Percentiles rank a stretch among this genome's conserved stretches.
Conservation (phyloP, 306 rosid species). For the Pachyrhizus erosus region DNA sequence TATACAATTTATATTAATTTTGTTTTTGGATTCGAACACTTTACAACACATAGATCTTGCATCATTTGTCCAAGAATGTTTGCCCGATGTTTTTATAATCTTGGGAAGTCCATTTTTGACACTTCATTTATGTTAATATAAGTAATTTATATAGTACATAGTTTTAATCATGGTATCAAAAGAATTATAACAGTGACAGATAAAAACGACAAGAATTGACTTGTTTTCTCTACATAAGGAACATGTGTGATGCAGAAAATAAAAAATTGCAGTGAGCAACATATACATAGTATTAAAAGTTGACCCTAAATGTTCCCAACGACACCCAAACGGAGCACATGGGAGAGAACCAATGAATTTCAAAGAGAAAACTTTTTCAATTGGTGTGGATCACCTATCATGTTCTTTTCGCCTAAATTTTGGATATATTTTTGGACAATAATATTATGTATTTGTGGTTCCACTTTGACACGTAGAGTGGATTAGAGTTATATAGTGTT, state of each 20-base stretch:
- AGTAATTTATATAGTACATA: not conserved
- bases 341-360: constrained; percentile 37
- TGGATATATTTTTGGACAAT: not conserved
- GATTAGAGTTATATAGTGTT: constrained; percentile 16
- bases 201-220: constrained; percentile 46
- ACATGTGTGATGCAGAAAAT: constrained; percentile 19
- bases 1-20: not conserved
- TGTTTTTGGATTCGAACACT: not conserved
- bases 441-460: constrained; percentile 25
- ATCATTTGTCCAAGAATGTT: not conserved
- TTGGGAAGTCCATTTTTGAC: not conserved
- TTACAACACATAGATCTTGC: not conserved
- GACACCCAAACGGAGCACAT: constrained; percentile 50
- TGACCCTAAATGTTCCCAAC: constrained; percentile 60
- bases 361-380: constrained; percentile 2
- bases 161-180: not conserved
- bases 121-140: not conserved
- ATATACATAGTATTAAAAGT: constrained; percentile 19
- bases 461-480: constrained; percentile 24
- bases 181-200: constrained; percentile 24
- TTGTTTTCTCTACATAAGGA: constrained; percentile 16
- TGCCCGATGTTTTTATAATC: not conserved
- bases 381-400: constrained; percentile 31
- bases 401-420: not conserved
- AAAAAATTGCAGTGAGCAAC: constrained; percentile 27